Conservation (phyloP, 129 eudicot species). For the Dittrichia graveolens region DNA sequence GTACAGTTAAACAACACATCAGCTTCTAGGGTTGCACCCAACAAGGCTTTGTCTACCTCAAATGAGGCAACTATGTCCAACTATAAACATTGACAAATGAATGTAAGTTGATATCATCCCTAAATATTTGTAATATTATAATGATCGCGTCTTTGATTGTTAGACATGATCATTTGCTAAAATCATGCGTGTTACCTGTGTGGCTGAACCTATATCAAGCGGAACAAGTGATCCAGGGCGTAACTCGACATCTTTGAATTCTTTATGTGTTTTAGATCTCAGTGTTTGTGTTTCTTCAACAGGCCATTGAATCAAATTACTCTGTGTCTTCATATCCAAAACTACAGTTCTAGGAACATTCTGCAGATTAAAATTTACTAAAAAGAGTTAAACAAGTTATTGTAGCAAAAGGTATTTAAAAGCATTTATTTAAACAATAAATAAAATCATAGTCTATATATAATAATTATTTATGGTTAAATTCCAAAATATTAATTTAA, state of each 20-base stretch:
- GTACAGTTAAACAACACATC: slow-evolving; percentile 63
- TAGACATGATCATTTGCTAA: neutral
- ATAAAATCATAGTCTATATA: neutral
- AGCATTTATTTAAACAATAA: neutral
- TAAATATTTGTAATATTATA: neutral
- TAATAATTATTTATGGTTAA: no score
- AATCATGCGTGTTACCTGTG: slow-evolving; percentile 39
- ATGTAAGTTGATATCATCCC: slow-evolving; percentile 2
- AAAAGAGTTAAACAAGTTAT: no score
- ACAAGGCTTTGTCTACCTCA: slow-evolving; percentile 44
- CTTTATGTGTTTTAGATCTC: slow-evolving; percentile 21
- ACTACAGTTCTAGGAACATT: slow-evolving; percentile 50
- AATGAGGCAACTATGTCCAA: slow-evolving; percentile 67
- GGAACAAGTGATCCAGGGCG: slow-evolving; percentile 44
- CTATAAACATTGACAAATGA: slow-evolving; percentile 39
- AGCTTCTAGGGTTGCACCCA: slow-evolving; percentile 37
- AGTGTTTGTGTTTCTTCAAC: slow-evolving; percentile 45
- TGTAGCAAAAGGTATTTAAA: no score
- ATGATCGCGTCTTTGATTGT: neutral
- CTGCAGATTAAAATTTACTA: slow-evolving; percentile 19
- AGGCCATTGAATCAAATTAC: slow-evolving; percentile 59
- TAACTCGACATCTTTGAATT: slow-evolving; percentile 28
- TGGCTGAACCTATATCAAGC: slow-evolving; percentile 37
- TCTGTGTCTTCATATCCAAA: slow-evolving; percentile 48
- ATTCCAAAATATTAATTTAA: no score